Base-by-base conservation (phyloP, 1,139 yeast species). In the Hemisphaericaspora lyxosophila region DNA sequence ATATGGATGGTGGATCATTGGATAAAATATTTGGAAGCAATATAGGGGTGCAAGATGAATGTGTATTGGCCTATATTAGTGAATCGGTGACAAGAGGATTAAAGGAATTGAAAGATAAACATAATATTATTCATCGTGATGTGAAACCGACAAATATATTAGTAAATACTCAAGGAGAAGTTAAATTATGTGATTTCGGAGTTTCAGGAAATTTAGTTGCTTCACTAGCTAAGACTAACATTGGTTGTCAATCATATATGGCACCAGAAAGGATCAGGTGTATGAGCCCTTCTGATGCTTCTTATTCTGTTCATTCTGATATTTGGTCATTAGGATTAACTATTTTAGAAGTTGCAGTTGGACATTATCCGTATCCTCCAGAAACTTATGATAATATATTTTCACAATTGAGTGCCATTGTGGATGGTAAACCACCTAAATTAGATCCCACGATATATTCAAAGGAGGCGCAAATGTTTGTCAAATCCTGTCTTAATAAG, bases 231-330 rank as follows among this genome's bases (percentile, higher is more conserved):
- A 82, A 89, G 54, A 92, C 99, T 0, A 92, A 92, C 55, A 90
- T 92, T 51, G 99, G 99, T 5, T 94, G 98, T 61, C 98, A 92
- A 63, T 86, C 96, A 4, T 92, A 92, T 63, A 94, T 94, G 98
- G 97, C 98, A 0, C 99, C 99, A 1, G 99, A 92, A 60, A 76
- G 99, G 55, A 94, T 92, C 54, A 82, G 85, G 60, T 57, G 67
- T 2, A 45, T 62, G 35, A 67, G 53, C 34, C 75, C 75, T 3
- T 90, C 85, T 55, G 92, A 80, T 49, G 73, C 79, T 14, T 82
- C 95, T 0, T 92, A 92, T 62, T 83, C 97, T 1, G 96, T 89
- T 9, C 97, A 92, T 57, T 84, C 95, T 8, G 99, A 94, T 62
- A 80, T 92, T 44, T 92, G 99, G 98, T 88, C 97, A 0, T 65